A percentile compares a stretch with the other conserved stretches of the same genome.
These are phyloP conservation scores for Fusarium avenaceum DNA, from an alignment of 2,329 filamentous ascomycete genomes.

Conservation along the genomic window DNA sequence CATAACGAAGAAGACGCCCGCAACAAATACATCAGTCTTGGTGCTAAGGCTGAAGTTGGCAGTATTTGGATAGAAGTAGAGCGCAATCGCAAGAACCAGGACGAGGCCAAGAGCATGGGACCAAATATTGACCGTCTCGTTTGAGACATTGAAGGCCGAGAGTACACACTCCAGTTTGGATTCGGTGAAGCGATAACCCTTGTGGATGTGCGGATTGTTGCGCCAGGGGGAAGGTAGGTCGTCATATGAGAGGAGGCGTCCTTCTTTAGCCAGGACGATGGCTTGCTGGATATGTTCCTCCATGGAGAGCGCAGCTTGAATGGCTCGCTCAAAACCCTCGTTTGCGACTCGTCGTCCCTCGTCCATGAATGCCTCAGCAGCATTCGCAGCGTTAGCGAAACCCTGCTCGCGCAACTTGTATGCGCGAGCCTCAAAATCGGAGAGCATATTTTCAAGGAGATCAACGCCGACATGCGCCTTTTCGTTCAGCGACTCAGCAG, in stretches of 20 bases:
- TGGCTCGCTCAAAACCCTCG: constrained; percentile 81
- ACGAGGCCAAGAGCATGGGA: constrained; percentile 92
- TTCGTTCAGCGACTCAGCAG: constrained; percentile 88
- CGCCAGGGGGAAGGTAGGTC: constrained; percentile 93
- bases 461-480: constrained; percentile 91
- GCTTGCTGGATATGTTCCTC: constrained; percentile 88
- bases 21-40: constrained; percentile 89
- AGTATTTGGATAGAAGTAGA: constrained; percentile 94
- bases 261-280: constrained; percentile 78
- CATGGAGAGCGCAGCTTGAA: constrained; percentile 82
- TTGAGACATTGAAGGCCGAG: constrained; percentile 86
- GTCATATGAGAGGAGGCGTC: constrained; percentile 88
- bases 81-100: constrained; percentile 87
- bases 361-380: constrained; percentile 79
- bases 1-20: constrained; percentile 94
- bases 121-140: constrained; percentile 98
- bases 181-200: constrained; percentile 93
- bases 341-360: constrained; percentile 86
- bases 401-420: constrained; percentile 84
- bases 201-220: constrained; percentile 92
- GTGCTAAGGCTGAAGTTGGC: constrained; percentile 88
- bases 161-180: constrained; percentile 89
- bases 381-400: constrained; percentile 74
- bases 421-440: constrained; percentile 86
- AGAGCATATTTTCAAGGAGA: constrained; percentile 85